A percentile compares a stretch with the other conserved stretches of the same genome.
phyloP scores from a whole-genome alignment of 768 basidiomycete genomes.

The Xerocomellus intermedius region DNA sequence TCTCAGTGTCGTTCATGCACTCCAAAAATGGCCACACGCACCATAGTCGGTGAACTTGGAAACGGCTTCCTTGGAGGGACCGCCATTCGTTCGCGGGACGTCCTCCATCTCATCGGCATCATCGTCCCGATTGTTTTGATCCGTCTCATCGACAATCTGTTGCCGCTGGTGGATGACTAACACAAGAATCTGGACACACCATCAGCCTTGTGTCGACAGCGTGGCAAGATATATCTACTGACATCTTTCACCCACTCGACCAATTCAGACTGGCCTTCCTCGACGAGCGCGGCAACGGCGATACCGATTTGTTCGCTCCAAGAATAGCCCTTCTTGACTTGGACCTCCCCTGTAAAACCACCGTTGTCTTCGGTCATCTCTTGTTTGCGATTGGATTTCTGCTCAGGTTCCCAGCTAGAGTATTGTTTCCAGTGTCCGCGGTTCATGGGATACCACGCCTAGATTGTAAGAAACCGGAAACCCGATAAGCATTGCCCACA shows the following conservation, averaged over 20 bases:
- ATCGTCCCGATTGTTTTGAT: conserved; percentile 41
- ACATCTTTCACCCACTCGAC: conserved; percentile 85
- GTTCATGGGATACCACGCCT: conserved; percentile 92
- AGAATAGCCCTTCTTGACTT: conserved; percentile 83
- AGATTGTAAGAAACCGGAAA: conserved; percentile 3
- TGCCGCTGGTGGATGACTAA: conserved; percentile 59
- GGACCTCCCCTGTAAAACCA: conserved; percentile 62
- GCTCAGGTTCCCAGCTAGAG: conserved; percentile 69
- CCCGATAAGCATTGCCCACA: conserved; percentile 22
- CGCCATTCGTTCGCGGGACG: conserved; percentile 22
- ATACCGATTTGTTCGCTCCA: conserved; percentile 92
- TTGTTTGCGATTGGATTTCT: conserved; percentile 37
- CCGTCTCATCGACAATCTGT: conserved; percentile 60
- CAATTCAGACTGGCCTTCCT: conserved; percentile 58
- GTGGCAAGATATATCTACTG: conserved; percentile 33
- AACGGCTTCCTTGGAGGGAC: conserved; percentile 67
- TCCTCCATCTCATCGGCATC: conserved; percentile 36
- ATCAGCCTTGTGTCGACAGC: conserved; percentile 20
- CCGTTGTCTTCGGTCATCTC: conserved; percentile 36
- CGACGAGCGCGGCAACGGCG: conserved; percentile 69
- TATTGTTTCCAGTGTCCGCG: conserved; percentile 82
- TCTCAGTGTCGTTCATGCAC: conserved; percentile 3
- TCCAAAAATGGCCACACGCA: conserved; percentile 39
- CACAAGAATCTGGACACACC: conserved; percentile 51
- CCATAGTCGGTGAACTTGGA: conserved; percentile 73